phyloP scores from a whole-genome alignment of 257 asterid species.

The Leptodermis oblonga region DNA sequence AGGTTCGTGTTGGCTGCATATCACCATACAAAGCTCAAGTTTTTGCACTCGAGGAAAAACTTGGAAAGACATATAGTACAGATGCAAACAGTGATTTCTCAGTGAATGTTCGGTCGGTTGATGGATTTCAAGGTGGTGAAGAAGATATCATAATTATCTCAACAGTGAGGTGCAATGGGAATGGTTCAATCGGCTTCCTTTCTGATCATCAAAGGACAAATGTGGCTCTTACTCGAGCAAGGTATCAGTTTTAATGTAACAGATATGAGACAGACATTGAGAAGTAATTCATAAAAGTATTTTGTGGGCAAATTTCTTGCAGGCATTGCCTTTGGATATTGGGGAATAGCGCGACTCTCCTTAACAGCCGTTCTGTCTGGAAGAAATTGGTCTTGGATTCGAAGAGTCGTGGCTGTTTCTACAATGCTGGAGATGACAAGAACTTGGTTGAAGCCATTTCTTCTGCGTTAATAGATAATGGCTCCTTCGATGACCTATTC shows the following conservation, averaged over 20 bases:
- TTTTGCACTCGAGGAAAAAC: slow-evolving; percentile 44
- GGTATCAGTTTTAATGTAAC: slow-evolving; percentile 28
- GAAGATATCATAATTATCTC: slow-evolving; percentile 70
- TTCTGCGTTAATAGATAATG: slow-evolving; percentile 20
- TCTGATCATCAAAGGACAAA: slow-evolving; percentile 51
- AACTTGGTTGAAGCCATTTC: slow-evolving; percentile 42
- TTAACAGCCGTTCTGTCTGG: slow-evolving; percentile 60
- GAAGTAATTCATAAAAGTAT: no score
- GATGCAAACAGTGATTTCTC: slow-evolving; percentile 47
- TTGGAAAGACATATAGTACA: slow-evolving; percentile 46
- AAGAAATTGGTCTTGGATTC: slow-evolving; percentile 46
- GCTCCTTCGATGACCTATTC: slow-evolving; percentile 32
- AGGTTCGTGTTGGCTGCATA: slow-evolving; percentile 63
- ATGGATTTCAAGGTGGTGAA: slow-evolving; percentile 89
- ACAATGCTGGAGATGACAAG: slow-evolving; percentile 43
- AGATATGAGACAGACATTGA: not conserved
- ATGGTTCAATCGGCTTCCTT: slow-evolving; percentile 66
- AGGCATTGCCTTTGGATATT: slow-evolving; percentile 56
- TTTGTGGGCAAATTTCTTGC: not conserved
- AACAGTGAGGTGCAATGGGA: slow-evolving; percentile 58
- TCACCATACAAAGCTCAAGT: slow-evolving; percentile 82
- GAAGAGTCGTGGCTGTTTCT: slow-evolving; percentile 49
- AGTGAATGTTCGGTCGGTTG: slow-evolving; percentile 62
- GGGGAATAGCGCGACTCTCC: slow-evolving; percentile 54
- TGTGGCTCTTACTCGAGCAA: slow-evolving; percentile 73